phyloP scores from a whole-genome alignment of 1,139 yeast genomes.

The Arxiozyma slooffiae region DNA sequence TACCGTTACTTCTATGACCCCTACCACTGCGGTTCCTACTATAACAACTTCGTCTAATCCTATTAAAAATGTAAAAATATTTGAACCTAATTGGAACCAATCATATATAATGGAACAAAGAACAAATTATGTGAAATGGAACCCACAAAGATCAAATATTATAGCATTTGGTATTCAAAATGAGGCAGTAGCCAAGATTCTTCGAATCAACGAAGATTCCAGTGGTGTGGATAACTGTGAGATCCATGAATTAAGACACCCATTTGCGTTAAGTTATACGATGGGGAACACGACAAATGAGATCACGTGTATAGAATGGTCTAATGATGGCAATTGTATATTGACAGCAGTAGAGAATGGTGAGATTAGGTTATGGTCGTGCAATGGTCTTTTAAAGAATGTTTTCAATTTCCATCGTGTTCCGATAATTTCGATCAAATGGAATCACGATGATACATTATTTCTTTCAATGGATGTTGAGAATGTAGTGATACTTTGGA shows the following conservation, averaged over 20 bases:
- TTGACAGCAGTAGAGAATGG: conserved; percentile 54
- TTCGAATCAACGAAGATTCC: conserved; percentile 9
- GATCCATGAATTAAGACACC: conserved; percentile 19
- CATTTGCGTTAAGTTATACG: conserved; percentile 18
- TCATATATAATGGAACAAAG: not conserved
- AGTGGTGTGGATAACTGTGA: conserved; percentile 3
- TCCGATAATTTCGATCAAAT: conserved; percentile 41
- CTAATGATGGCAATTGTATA: conserved; percentile 48
- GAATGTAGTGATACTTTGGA: conserved; percentile 46
- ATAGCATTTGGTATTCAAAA: conserved; percentile 37
- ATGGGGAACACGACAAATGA: conserved; percentile 13
- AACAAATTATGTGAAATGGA: conserved; percentile 27
- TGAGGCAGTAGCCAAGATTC: conserved; percentile 31
- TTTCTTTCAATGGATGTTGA: conserved; percentile 31
- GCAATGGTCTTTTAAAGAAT: conserved; percentile 54
- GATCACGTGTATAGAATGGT: conserved; percentile 47
- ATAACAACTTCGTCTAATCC: not conserved
- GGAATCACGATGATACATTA: conserved; percentile 40
- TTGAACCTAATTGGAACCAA: not conserved
- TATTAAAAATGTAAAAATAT: not conserved
- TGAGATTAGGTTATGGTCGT: conserved; percentile 60
- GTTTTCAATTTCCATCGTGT: conserved; percentile 47
- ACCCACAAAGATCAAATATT: conserved; percentile 30
- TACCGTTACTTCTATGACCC: not conserved
- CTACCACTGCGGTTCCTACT: not conserved